phyloP scores from a whole-genome alignment of 2,329 filamentous ascomycete species.

The Ophiostoma quercus region DNA sequence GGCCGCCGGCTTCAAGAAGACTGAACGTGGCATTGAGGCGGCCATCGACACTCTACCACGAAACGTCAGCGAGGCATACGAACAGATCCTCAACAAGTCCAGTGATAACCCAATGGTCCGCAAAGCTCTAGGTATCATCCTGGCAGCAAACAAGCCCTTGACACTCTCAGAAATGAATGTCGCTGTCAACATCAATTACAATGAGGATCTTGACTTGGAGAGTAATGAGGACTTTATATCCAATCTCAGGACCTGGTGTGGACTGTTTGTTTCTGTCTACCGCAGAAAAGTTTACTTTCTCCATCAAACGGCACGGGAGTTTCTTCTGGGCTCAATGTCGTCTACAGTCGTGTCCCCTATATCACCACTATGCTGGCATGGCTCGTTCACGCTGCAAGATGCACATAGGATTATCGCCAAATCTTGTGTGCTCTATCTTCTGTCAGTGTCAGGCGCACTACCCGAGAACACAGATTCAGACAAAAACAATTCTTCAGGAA shows the following conservation, averaged over 20 bases:
- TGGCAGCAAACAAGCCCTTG: neutral
- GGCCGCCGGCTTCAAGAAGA: neutral
- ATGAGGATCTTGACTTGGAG: neutral
- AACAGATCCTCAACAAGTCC: neutral
- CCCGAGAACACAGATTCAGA: neutral
- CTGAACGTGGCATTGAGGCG: neutral
- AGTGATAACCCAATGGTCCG: neutral
- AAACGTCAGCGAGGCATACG: neutral
- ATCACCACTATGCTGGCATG: neutral
- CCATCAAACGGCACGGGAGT: neutral
- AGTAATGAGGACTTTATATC: neutral
- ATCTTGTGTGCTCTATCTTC: neutral
- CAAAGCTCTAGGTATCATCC: neutral
- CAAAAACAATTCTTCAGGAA: neutral
- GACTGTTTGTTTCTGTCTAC: neutral
- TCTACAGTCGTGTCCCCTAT: neutral
- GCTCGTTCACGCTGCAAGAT: neutral
- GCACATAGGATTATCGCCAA: neutral
- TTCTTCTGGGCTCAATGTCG: neutral
- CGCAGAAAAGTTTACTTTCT: neutral
- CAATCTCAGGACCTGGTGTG: neutral
- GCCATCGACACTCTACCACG: neutral
- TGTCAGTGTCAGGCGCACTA: neutral
- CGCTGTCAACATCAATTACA: neutral
- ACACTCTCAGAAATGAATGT: neutral